Evolutionary conservation across 176 grass and related monocot genomes (phyloP).

Genomic region (Carex scoparia): DNA sequence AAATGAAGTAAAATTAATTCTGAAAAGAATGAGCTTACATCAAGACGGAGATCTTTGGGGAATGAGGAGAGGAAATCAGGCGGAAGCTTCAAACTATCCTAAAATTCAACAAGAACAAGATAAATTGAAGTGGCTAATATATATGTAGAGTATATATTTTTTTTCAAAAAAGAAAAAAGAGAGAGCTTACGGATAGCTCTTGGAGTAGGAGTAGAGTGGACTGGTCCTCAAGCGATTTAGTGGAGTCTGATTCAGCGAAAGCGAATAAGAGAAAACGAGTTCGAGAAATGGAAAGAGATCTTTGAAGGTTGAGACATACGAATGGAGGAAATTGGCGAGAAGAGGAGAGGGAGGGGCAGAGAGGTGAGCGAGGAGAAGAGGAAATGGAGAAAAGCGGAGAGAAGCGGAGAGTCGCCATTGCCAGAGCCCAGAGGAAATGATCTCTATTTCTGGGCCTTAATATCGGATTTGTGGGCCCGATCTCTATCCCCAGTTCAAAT

Average conservation of each 20-base stretch:
- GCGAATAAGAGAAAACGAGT: conserved; percentile 28
- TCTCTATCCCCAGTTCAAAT: neutral
- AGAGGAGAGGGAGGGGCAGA: neutral
- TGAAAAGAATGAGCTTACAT: conserved; percentile 23
- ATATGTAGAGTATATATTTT: no score
- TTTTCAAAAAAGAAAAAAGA: no score
- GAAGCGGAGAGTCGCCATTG: conserved; percentile 59
- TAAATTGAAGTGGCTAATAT: neutral
- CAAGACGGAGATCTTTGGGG: conserved; percentile 62
- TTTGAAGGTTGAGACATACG: neutral
- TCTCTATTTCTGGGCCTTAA: conserved; percentile 1
- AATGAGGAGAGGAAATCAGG: conserved; percentile 62
- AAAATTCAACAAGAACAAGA: neutral
- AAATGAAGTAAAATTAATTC: neutral
- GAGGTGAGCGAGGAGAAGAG: conserved; percentile 19
- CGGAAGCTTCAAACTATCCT: conserved; percentile 56
- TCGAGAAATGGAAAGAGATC: neutral
- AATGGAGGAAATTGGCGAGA: neutral
- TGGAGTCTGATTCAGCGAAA: conserved; percentile 43
- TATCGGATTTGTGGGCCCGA: conserved; percentile 4
- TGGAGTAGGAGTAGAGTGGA: conserved; percentile 44
- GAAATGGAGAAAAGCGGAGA: conserved; percentile 5
- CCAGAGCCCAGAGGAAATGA: neutral
- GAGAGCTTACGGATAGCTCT: conserved; percentile 46
- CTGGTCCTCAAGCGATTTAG: conserved; percentile 33